These are phyloP conservation scores for Podospora anserina DNA, from an alignment of 495 filamentous ascomycete genomes.

Conservation along the genomic window DNA sequence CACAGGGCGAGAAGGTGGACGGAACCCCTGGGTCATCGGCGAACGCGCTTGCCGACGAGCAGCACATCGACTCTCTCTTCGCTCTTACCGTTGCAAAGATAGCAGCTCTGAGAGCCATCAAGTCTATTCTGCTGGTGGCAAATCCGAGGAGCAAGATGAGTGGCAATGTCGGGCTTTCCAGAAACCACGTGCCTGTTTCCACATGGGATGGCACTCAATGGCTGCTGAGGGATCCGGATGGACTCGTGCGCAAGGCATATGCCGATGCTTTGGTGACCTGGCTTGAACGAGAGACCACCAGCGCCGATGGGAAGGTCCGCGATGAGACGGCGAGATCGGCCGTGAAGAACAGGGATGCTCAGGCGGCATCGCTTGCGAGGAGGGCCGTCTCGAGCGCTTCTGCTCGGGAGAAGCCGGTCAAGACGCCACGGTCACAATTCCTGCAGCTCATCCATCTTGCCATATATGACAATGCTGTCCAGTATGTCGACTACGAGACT, in stretches of 20 bases:
- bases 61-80: conserved; percentile 61
- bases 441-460: conserved; percentile 81
- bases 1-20: conserved; percentile 40
- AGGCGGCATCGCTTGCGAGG: conserved; percentile 45
- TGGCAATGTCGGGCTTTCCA: conserved; percentile 59
- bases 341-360: conserved; percentile 34
- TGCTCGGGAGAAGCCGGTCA: conserved; percentile 55
- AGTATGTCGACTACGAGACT: conserved; percentile 62
- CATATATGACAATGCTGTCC: conserved; percentile 78
- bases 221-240: conserved; percentile 74
- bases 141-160: conserved; percentile 61
- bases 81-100: conserved; percentile 69
- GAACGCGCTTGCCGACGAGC: conserved; percentile 35
- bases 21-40: conserved; percentile 26
- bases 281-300: conserved; percentile 74
- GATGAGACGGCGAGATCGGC: conserved; percentile 49
- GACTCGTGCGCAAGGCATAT: conserved; percentile 75
- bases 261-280: conserved; percentile 77
- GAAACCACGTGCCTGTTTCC: conserved; percentile 69
- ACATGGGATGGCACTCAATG: conserved; percentile 93
- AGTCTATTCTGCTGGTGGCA: conserved; percentile 73
- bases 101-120: conserved; percentile 74
- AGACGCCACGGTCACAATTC: conserved; percentile 61
- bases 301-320: conserved; percentile 58
- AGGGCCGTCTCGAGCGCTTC: conserved; percentile 69